Conservation (phyloP, 257 asterid genomes). For the Thymus quinquecostatus region DNA sequence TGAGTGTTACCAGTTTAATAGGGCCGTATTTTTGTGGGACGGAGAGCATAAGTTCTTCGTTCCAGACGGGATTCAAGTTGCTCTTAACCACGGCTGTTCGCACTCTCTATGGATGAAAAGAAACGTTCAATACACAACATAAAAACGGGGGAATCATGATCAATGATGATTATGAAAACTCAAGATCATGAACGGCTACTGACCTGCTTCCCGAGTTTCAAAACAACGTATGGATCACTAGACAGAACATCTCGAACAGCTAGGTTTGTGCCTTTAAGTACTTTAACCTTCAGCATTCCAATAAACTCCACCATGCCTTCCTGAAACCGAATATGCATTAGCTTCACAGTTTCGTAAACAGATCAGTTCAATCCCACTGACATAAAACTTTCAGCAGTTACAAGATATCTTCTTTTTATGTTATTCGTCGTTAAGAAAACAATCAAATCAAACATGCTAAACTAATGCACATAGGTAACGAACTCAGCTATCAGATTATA, state of each 20-base stretch:
- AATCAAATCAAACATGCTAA: neutral
- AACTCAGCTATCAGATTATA: neutral
- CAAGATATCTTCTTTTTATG: neutral
- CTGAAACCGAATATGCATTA: slow-evolving; percentile 45
- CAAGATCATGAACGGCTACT: slow-evolving; percentile 8
- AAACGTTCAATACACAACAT: neutral
- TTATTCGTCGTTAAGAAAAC: neutral
- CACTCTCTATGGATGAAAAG: slow-evolving; percentile 58
- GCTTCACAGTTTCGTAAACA: slow-evolving; percentile 19
- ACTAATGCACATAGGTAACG: too few relatives aligned
- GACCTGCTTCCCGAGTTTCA: slow-evolving; percentile 91
- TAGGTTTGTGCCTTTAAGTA: slow-evolving; percentile 78
- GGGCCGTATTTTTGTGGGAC: slow-evolving; percentile 85
- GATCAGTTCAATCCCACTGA: slow-evolving; percentile 13
- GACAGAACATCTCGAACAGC: slow-evolving; percentile 93
- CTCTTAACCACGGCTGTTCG: slow-evolving; percentile 77
- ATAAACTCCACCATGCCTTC: slow-evolving; percentile 95
- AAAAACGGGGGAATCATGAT: neutral
- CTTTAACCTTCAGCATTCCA: slow-evolving; percentile 82
- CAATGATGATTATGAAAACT: neutral
- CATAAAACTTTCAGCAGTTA: neutral
- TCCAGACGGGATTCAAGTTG: slow-evolving; percentile 95
- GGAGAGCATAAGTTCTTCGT: slow-evolving; percentile 93
- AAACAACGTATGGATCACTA: slow-evolving; percentile 93
- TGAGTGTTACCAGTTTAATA: slow-evolving; percentile 67